A percentile compares a stretch with the other conserved stretches of the same genome.
These are phyloP conservation scores for Oryza coarctata DNA, from an alignment of 176 grass and related monocot genomes.

Conservation along the genomic window DNA sequence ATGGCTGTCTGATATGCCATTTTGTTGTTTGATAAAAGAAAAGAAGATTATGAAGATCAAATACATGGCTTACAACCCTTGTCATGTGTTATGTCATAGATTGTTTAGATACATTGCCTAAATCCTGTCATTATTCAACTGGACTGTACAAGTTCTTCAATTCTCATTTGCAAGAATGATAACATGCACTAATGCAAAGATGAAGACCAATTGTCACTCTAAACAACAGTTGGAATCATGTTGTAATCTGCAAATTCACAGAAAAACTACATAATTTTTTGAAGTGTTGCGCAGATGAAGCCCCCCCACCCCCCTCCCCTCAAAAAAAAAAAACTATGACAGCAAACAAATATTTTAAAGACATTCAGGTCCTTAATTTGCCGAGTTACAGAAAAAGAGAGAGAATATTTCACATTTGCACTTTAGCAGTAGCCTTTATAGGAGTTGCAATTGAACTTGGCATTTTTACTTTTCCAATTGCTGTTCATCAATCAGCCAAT, in stretches of 20 bases:
- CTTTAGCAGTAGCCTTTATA: neutral
- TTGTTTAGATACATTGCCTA: constrained; percentile 7
- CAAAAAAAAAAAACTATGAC: neutral
- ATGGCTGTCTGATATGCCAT: constrained; percentile 1
- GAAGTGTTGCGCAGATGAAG: no score
- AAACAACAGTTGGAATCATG: neutral
- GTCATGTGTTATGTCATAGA: neutral
- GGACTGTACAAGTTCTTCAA: neutral
- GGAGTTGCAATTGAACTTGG: neutral
- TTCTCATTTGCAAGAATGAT: neutral
- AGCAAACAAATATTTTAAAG: constrained; percentile 7
- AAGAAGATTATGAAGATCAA: neutral
- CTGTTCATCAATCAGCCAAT: constrained; percentile 8
- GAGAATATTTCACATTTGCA: neutral
- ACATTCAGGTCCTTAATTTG: constrained; percentile 11
- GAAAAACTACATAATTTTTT: neutral
- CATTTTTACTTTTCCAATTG: constrained; percentile 18
- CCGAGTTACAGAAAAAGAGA: constrained; percentile 14
- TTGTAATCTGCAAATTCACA: neutral
- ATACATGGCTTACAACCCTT: neutral
- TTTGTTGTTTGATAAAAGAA: constrained; percentile 10
- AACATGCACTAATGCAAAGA: neutral
- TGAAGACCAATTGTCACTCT: neutral
- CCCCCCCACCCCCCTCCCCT: no score
- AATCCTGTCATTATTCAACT: neutral